Conservation (phyloP, 148 eudicot species). For the Silene uniflora region DNA sequence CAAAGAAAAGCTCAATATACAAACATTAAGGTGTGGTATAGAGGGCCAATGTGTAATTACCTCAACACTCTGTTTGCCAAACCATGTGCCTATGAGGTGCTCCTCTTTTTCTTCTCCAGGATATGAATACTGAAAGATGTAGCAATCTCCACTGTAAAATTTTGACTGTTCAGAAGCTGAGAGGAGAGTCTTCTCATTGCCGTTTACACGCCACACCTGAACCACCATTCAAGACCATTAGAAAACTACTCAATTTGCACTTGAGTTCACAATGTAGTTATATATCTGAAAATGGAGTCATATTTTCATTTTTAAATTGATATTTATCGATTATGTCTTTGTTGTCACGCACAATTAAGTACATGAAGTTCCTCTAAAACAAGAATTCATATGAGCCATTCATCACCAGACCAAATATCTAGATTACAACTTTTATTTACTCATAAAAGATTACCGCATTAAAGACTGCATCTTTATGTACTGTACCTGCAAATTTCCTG, state of each 20-base stretch:
- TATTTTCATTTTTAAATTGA: too few species aligned
- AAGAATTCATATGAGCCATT: background rate
- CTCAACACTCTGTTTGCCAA: slow-evolving; percentile 90
- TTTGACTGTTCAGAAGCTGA: slow-evolving; percentile 69
- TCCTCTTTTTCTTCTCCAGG: slow-evolving; percentile 91
- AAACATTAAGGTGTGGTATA: background rate
- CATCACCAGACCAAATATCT: background rate
- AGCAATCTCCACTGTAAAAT: slow-evolving; percentile 95
- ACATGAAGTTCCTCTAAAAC: background rate
- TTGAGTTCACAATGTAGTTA: background rate
- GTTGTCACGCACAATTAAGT: background rate
- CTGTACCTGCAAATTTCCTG: slow-evolving; percentile 88
- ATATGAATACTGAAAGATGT: slow-evolving; percentile 85
- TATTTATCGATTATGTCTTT: too few species aligned
- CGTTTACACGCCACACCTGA: slow-evolving; percentile 94
- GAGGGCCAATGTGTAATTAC: slow-evolving; percentile 28
- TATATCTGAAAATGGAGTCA: too few species aligned
- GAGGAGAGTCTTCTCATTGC: slow-evolving; percentile 67
- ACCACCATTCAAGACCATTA: slow-evolving; percentile 20
- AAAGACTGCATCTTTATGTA: slow-evolving; percentile 5
- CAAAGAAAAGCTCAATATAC: background rate
- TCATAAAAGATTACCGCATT: background rate
- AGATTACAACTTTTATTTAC: too few species aligned
- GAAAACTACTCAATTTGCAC: slow-evolving; percentile 2
- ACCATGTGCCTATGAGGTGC: slow-evolving; percentile 87